Conservation (phyloP, 1,139 yeast genomes). For the Candida anutae region DNA sequence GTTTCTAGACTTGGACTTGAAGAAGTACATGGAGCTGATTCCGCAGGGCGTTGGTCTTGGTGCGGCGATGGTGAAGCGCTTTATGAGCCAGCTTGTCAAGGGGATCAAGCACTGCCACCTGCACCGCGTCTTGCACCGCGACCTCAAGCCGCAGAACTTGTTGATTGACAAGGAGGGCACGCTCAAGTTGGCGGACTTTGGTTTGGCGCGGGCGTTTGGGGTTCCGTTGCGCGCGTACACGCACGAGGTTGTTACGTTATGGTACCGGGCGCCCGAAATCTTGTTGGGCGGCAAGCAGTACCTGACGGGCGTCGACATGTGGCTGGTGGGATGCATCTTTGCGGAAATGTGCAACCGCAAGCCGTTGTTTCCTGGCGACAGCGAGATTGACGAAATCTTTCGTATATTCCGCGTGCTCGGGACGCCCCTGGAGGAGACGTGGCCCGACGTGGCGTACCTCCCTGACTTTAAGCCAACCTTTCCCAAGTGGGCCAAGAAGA, state of each 20-base stretch:
- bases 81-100: slow-evolving; percentile 85
- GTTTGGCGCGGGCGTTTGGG: slow-evolving; percentile 94
- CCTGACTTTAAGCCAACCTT: slow-evolving; percentile 95
- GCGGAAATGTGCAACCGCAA: slow-evolving; percentile 97
- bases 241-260: slow-evolving; percentile 93
- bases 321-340: slow-evolving; percentile 98
- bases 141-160: slow-evolving; percentile 91
- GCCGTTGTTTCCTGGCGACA: slow-evolving; percentile 95
- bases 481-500: slow-evolving; percentile 87
- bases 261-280: slow-evolving; percentile 98
- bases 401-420: slow-evolving; percentile 89
- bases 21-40: slow-evolving; percentile 92
- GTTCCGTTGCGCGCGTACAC: slow-evolving; percentile 95
- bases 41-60: slow-evolving; percentile 92
- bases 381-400: slow-evolving; percentile 95
- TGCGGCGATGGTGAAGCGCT: slow-evolving; percentile 81
- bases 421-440: slow-evolving; percentile 85
- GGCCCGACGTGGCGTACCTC: slow-evolving; percentile 94
- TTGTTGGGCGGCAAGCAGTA: slow-evolving; percentile 94
- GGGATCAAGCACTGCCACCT: slow-evolving; percentile 96
- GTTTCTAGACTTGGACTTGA: slow-evolving; percentile 86
- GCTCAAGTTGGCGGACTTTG: slow-evolving; percentile 93
- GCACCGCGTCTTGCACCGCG: slow-evolving; percentile 92
- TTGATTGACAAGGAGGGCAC: slow-evolving; percentile 93
- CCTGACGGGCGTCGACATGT: slow-evolving; percentile 97